Base-by-base conservation (phyloP, 805 yeast genomes). In the Candida pseudoglaebosa region DNA sequence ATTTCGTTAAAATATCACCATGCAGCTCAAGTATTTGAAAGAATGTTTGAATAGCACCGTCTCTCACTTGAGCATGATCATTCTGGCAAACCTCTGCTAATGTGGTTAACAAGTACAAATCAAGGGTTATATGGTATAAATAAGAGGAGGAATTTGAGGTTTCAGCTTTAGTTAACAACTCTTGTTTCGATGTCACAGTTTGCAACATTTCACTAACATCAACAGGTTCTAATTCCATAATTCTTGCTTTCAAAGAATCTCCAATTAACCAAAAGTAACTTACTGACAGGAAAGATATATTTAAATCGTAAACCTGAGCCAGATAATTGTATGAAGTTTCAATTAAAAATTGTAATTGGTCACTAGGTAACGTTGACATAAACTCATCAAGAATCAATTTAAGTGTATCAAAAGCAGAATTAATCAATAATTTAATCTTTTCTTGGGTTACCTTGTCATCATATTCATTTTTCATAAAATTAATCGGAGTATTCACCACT, bases 241-340 rank as follows among this genome's bases (percentile, higher is more conserved):
- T 48, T 37, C 55, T 50, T 9, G 54, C 46, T 35, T 60, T 62
- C 24, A 68, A 60, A 41, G 80, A 79, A 51, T 93, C 98, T 49
- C 96, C 85, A 3, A 93, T 78, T 12, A 84, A 59, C 98, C 98
- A 91, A 53, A 89, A 90, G 48, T 89, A 84, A 48, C 96, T 86
- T 6, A 89, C 84, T 0, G 96, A 82, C 35, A 95, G 86, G 55
- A 91, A 89, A 0, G 97, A 86, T 15, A 88, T 85, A 56, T 91
- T 91, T 47, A 91, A 59, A 47, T 91, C 96, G 45, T 67, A 69
- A 1, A 59, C 62, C 52, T 93, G 98, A 2, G 71, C 61, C 24
- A 87, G 81, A 59, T 87, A 91, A 44, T 78, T 75, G 49, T 72
- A 75, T 26, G 91, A 65, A 1, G 90, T 78, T 45, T 86, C 88